These are phyloP conservation scores for Eucalyptus guilfoylei DNA, from an alignment of 345 rosid species.

Conservation along the genomic window DNA sequence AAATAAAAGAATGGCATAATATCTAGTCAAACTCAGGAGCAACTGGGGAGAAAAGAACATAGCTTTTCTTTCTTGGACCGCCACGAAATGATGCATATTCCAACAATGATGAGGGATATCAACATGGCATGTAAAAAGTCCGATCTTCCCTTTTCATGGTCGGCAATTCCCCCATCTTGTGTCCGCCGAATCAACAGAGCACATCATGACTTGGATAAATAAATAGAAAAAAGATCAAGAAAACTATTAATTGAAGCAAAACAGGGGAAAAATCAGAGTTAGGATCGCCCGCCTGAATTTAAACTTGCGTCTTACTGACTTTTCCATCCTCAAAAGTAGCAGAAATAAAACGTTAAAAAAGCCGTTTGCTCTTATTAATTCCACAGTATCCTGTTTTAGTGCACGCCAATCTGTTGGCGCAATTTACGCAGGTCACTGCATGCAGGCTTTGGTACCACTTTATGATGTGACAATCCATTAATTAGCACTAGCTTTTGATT, in stretches of 20 bases:
- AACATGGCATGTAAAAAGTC: neutral
- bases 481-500: neutral
- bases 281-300: neutral
- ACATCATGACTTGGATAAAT: neutral
- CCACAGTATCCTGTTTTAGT: neutral
- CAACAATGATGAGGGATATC: neutral
- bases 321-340: neutral
- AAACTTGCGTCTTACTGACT: neutral
- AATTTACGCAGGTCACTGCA: neutral
- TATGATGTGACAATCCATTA: neutral
- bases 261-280: neutral
- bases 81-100: neutral
- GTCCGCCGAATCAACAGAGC: neutral
- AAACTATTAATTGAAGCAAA: neutral
- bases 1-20: neutral
- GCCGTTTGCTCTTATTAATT: neutral
- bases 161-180: neutral
- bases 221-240: neutral
- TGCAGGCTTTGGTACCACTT: neutral
- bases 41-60: neutral
- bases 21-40: neutral
- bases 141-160: neutral
- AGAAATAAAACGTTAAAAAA: neutral
- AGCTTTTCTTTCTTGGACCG: neutral
- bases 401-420: neutral